Evolutionary conservation across 2,329 filamentous ascomycete species (phyloP).

Genomic region (Botryotinia calthae): DNA sequence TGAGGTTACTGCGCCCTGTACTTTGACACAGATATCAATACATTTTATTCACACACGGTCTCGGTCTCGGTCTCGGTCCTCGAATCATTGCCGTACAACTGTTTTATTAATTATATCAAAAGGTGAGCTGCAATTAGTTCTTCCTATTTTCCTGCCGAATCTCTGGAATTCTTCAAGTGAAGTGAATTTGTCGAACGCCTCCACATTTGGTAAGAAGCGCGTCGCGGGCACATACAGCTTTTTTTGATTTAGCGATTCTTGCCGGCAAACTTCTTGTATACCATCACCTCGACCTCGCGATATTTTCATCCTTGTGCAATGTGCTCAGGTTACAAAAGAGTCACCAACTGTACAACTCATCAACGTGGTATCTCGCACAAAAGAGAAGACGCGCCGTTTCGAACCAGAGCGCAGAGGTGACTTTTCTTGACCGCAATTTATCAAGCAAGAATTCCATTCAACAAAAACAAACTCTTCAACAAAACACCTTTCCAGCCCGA

Average conservation of each 20-base stretch:
- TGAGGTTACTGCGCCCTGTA: neutral
- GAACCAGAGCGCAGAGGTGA: constrained; percentile 9
- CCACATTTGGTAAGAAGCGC: constrained; percentile 21
- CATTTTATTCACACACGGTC: neutral
- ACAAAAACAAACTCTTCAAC: constrained; percentile 11
- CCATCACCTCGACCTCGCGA: constrained; percentile 13
- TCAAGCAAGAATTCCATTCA: neutral
- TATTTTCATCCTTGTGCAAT: constrained; percentile 9
- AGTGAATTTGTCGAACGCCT: constrained; percentile 25
- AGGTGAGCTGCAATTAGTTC: constrained; percentile 27
- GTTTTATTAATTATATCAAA: neutral
- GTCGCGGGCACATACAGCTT: constrained; percentile 24
- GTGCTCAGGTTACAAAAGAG: constrained; percentile 18
- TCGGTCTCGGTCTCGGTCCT: neutral
- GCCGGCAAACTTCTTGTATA: constrained; percentile 4
- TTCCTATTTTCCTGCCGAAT: constrained; percentile 26
- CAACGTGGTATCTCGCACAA: constrained; percentile 31
- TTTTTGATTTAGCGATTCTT: constrained; percentile 9
- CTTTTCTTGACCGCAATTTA: constrained; percentile 10
- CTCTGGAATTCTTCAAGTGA: constrained; percentile 23
- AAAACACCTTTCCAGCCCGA: neutral
- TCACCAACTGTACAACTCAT: constrained; percentile 27
- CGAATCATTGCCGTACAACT: neutral
- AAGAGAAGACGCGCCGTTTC: constrained; percentile 21
- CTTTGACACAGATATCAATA: constrained; percentile 1